phyloP scores from a whole-genome alignment of 306 rosid genomes.

The Leucaena leucocephala region DNA sequence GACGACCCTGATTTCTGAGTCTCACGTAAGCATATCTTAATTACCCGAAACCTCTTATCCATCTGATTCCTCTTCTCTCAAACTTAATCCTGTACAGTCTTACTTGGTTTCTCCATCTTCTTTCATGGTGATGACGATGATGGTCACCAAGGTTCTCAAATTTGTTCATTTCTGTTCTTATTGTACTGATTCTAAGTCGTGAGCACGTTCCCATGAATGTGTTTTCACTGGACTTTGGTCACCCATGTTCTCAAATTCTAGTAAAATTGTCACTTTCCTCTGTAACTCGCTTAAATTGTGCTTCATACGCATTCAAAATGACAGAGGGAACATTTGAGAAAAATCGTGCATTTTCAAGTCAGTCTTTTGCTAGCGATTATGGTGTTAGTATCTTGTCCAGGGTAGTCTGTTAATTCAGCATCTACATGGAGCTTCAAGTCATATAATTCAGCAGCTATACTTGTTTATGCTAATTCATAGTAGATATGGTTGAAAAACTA shows the following conservation, averaged over 20 bases:
- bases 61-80: conserved; percentile 5
- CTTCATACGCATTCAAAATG: background rate
- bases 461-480: background rate
- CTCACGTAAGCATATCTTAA: background rate
- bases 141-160: conserved; percentile 25
- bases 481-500: background rate
- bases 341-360: background rate
- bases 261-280: conserved; percentile 14
- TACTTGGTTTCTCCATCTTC: conserved; percentile 23
- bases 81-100: background rate
- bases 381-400: background rate
- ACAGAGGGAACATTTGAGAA: background rate
- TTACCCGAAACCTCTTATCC: conserved; percentile 8
- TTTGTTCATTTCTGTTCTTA: conserved; percentile 26
- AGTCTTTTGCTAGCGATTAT: background rate
- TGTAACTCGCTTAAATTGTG: background rate
- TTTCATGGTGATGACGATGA: conserved; percentile 33
- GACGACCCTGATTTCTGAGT: conserved; percentile 24
- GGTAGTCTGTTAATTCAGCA: background rate
- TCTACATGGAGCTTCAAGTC: background rate
- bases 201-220: conserved; percentile 34
- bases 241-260: background rate
- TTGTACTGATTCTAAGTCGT: conserved; percentile 10
- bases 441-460: background rate
- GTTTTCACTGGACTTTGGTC: background rate